Evolutionary conservation across 345 rosid species (phyloP).

Genomic region (Jatropha curcas): DNA sequence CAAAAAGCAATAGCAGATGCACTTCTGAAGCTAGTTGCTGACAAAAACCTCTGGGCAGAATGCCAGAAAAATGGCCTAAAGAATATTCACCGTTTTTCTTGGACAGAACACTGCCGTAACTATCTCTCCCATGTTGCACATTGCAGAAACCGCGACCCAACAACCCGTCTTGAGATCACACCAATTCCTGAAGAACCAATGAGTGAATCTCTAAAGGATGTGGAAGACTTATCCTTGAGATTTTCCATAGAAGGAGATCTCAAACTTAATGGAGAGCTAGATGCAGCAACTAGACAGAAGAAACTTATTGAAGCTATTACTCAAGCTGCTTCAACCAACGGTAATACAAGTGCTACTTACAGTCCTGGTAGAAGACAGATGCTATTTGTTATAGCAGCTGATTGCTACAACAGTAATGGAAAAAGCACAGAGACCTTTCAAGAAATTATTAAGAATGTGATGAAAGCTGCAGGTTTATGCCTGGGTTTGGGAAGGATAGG

Average conservation of each 20-base stretch:
- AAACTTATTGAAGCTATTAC: slow-evolving; percentile 64
- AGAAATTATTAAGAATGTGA: slow-evolving; percentile 59
- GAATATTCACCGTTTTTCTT: slow-evolving; percentile 63
- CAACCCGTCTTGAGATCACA: slow-evolving; percentile 59
- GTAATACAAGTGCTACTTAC: slow-evolving; percentile 41
- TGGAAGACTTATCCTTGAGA: slow-evolving; percentile 77
- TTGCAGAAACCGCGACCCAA: slow-evolving; percentile 78
- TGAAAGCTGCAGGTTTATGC: slow-evolving; percentile 57
- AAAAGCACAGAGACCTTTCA: slow-evolving; percentile 40
- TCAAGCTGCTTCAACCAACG: slow-evolving; percentile 49
- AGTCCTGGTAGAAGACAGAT: slow-evolving; percentile 75
- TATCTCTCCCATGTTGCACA: slow-evolving; percentile 80
- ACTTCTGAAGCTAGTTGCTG: slow-evolving; percentile 64
- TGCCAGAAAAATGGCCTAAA: slow-evolving; percentile 63
- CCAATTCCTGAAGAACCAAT: slow-evolving; percentile 73
- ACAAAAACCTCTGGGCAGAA: slow-evolving; percentile 59
- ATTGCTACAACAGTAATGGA: slow-evolving; percentile 56
- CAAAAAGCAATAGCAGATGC: slow-evolving; percentile 64
- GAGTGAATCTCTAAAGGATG: slow-evolving; percentile 83
- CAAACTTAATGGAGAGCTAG: slow-evolving; percentile 65
- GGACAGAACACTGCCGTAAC: slow-evolving; percentile 78
- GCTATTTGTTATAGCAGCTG: slow-evolving; percentile 72
- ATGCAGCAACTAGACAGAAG: slow-evolving; percentile 64
- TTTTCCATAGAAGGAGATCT: slow-evolving; percentile 78
- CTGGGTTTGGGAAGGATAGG: slow-evolving; percentile 54